Conservation (phyloP, 2,329 filamentous ascomycete genomes). For the Cytospora piceae region DNA sequence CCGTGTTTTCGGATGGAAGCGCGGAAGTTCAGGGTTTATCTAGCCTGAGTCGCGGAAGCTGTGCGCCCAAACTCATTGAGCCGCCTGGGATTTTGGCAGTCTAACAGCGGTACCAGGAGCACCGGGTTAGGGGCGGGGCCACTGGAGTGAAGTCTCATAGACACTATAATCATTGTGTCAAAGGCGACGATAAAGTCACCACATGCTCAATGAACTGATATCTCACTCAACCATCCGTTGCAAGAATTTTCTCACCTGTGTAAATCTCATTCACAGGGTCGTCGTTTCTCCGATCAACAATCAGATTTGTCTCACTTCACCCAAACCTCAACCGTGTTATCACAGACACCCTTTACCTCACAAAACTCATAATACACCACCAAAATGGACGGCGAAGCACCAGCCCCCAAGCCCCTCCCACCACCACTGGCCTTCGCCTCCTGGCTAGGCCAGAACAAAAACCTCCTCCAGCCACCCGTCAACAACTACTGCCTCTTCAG, state of each 20-base stretch:
- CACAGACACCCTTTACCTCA: background rate
- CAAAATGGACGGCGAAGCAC: conserved; percentile 15
- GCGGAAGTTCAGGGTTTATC: conserved; percentile 21
- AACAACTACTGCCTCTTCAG: conserved; percentile 35
- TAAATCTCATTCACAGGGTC: background rate
- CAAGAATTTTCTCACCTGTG: background rate
- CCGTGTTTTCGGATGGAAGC: conserved; percentile 27
- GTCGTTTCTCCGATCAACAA: too few species aligned
- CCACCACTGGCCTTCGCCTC: conserved; percentile 33
- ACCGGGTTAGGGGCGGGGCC: background rate
- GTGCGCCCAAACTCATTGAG: background rate
- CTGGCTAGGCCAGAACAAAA: conserved; percentile 30
- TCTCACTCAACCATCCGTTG: background rate
- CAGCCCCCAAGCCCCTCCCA: conserved; percentile 28
- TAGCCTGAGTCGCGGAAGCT: conserved; percentile 11
- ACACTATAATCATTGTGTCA: background rate
- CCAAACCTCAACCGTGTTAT: background rate
- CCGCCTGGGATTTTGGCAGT: background rate
- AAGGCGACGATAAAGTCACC: conserved; percentile 5
- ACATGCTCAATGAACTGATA: background rate
- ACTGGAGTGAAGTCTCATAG: background rate
- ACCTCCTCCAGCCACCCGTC: conserved; percentile 33
- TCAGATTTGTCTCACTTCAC: too few species aligned
- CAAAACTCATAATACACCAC: background rate
- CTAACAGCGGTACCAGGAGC: background rate